Evolutionary conservation across 257 asterid genomes (phyloP).

Genomic region (Catharanthus roseus): DNA sequence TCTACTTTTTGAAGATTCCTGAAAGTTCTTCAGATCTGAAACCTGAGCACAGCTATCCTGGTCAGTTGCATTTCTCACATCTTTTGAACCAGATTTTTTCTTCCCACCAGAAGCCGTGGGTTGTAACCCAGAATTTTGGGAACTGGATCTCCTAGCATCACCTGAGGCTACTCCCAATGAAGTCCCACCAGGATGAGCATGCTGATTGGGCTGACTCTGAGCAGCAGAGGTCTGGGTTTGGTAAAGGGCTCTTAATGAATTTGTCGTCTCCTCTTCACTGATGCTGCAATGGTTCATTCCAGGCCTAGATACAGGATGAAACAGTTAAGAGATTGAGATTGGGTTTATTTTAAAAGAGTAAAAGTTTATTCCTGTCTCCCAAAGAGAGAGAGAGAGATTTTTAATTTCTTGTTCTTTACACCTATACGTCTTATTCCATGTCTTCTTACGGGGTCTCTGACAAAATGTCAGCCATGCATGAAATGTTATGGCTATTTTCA

Average conservation of each 20-base stretch:
- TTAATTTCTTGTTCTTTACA: neutral
- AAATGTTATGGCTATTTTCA: neutral
- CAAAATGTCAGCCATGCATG: constrained; percentile 5
- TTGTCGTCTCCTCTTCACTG: constrained; percentile 80
- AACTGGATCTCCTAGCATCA: constrained; percentile 41
- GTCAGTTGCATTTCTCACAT: constrained; percentile 36
- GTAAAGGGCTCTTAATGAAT: constrained; percentile 73
- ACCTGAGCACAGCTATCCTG: constrained; percentile 50
- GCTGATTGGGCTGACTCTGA: constrained; percentile 41
- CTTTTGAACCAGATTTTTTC: constrained; percentile 52
- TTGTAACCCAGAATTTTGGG: constrained; percentile 37
- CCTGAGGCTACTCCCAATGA: constrained; percentile 34
- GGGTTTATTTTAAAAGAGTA: neutral
- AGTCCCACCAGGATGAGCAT: constrained; percentile 33
- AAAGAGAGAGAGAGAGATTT: constrained; percentile 4
- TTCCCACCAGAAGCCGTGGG: constrained; percentile 39
- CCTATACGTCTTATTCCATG: neutral
- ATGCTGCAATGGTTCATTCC: constrained; percentile 82
- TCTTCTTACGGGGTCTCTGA: neutral
- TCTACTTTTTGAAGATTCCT: constrained; percentile 37
- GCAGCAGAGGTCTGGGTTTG: constrained; percentile 52
- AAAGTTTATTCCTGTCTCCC: neutral
- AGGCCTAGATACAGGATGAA: constrained; percentile 55
- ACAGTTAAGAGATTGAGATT: constrained; percentile 20
- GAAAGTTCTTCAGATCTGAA: constrained; percentile 44